Percentiles rank a stretch among this genome's conserved stretches.
These are phyloP conservation scores for Aspergillus terreus DNA, from an alignment of 2,329 filamentous ascomycete genomes.

Conservation along the genomic window DNA sequence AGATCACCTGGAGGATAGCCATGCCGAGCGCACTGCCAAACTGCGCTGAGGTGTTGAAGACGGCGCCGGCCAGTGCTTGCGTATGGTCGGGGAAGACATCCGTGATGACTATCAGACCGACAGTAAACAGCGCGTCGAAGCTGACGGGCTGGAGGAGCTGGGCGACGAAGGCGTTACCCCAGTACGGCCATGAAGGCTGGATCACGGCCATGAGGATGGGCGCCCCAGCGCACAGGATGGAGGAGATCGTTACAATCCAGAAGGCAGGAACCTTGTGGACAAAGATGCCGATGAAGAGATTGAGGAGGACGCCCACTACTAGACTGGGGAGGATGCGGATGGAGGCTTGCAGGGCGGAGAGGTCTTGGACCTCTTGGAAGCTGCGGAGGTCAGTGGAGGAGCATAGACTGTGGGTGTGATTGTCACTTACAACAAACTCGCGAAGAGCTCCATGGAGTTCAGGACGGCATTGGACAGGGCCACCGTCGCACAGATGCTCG, in stretches of 20 bases:
- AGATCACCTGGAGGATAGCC: constrained; percentile 49
- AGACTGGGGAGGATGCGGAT: constrained; percentile 47
- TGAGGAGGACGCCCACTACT: constrained; percentile 41
- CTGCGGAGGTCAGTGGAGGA: constrained; percentile 25
- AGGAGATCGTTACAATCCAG: constrained; percentile 39
- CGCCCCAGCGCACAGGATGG: constrained; percentile 42
- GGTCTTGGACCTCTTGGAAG: constrained; percentile 50
- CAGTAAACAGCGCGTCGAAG: constrained; percentile 17
- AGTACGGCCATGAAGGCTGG: constrained; percentile 49
- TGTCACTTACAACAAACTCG: constrained; percentile 47
- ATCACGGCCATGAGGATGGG: constrained; percentile 56
- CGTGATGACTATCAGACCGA: constrained; percentile 14
- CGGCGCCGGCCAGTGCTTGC: constrained; percentile 58
- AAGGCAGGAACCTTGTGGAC: constrained; percentile 42
- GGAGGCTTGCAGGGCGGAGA: constrained; percentile 45
- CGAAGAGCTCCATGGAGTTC: constrained; percentile 47
- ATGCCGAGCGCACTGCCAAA: constrained; percentile 54
- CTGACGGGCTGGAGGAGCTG: constrained; percentile 21
- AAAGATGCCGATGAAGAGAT: constrained; percentile 45
- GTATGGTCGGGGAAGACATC: constrained; percentile 32
- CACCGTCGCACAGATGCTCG: constrained; percentile 52
- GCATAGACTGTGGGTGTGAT: background rate
- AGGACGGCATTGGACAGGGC: constrained; percentile 45
- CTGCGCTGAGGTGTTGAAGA: constrained; percentile 58
- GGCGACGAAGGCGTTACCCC: constrained; percentile 45